Base-by-base conservation (phyloP, 306 rosid species). In the Lathyrus oleraceus region DNA sequence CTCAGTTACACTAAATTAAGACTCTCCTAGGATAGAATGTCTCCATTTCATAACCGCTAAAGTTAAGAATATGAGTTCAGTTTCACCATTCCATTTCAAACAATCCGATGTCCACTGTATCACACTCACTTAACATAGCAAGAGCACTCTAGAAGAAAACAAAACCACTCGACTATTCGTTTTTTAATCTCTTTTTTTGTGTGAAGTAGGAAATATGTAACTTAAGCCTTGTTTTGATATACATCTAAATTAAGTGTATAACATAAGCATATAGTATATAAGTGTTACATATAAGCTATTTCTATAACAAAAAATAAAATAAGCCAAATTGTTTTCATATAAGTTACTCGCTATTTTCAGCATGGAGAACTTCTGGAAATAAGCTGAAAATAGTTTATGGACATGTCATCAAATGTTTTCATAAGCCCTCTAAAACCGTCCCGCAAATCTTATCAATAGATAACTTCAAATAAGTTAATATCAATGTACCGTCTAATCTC, bases 81-180 rank as follows among this genome's bases (percentile, higher is more conserved):
- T 53, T 71, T 27, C 35, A 72, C 67, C 58, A 28, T 74, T 69
- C 32, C 43, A 58, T 63, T 73, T 66, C 69, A 35, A 66, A 27
- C 51, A 74, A 75, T 60, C 20, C 45, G 11, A 71, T 52, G 45
- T 36, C 12, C 61, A 52, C 21, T 66, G 53, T 20, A 68, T 49
- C 51, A 69, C 38, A 6, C 61, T 20, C 56, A 44, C 58, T 63
- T 8, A 61, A 73, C 48, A 61, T 5, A 73, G 45, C 53, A 3
- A 61, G 59, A 79, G 15, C 30, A 52, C 47, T 21, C 44, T 44
- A 20, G n/a, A 10, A 10, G 12, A 20, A 43, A 9, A 35, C 10
- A 65, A 21, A 12, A 0, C 27, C 38, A 38, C 64, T 47, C 44
- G 1, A 8, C 14, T 17, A 17, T 42, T 11, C 10, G 38, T 35